Evolutionary conservation across 495 filamentous ascomycete species (phyloP), one percentile per base, ranked within the genome.

Genomic region (Echria macrotheca): DNA sequence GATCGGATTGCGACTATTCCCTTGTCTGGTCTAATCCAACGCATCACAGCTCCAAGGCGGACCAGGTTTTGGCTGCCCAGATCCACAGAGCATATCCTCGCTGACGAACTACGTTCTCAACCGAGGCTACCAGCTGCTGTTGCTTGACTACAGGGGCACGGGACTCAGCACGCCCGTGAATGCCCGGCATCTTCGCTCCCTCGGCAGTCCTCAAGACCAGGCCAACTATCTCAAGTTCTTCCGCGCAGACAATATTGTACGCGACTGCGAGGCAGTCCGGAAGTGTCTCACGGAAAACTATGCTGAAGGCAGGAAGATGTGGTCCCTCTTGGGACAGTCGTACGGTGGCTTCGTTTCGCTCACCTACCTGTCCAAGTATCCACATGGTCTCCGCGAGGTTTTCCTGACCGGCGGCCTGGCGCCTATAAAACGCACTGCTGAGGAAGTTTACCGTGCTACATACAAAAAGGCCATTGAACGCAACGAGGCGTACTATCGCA

Each of bases 271-370:
- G 57, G 89, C 90, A 8, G 80, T 97, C 17, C 78, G 91, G 1
- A 73, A 81, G 44, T 81, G 71, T 23, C 69, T 97, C 50, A 91
- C 84, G 0, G 66, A 72, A 3, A 80, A 85, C 15, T 86, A 82
- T 37, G 83, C 86, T 0, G 69, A 75, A 15, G 80, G 83, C 12
- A 80, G 86, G 58, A 78, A 81, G 57, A 85, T 85, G 67, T 96
- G 93, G 91, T 74, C 70, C 33, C 72, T 87, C 25, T 80, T 94
- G 39, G 93, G 93, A 9, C 91, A 96, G 67, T 89, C 84, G 15
- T 97, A 93, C 61, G 91, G 93, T 24, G 93, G 91, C 1, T 96
- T 95, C 66, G 91, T 86, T 49, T 71, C 73, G 5, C 71, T 85
- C 12, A 85, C 83, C 21, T 97, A 96, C 65, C 74, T 97, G 8